phyloP scores from a whole-genome alignment of 257 asterid species.

The Plectranthus barbatus region DNA sequence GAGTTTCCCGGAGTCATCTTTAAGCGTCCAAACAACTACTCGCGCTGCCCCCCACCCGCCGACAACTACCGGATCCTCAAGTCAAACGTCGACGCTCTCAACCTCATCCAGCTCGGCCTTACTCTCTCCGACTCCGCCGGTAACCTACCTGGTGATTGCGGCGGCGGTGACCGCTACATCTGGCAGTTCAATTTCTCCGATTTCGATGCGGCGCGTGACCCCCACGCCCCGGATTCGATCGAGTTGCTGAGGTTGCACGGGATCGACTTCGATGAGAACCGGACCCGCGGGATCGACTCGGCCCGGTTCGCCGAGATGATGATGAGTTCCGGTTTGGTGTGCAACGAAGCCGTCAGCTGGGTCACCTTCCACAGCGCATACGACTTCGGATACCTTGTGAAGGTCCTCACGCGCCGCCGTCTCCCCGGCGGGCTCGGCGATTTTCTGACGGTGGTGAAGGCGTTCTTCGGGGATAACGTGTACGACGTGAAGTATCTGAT shows the following conservation, averaged over 20 bases:
- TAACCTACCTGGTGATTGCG: constrained; percentile 35
- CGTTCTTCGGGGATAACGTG: constrained; percentile 30
- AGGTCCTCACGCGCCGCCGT: constrained; percentile 35
- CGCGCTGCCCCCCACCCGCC: constrained; percentile 17
- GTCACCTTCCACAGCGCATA: no score
- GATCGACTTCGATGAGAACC: constrained; percentile 36
- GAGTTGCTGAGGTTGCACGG: constrained; percentile 31
- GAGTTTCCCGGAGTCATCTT: constrained; percentile 61
- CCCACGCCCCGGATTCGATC: constrained; percentile 40
- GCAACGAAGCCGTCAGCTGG: no score
- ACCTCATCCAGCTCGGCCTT: constrained; percentile 62
- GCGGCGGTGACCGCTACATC: constrained; percentile 26
- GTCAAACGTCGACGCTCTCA: constrained; percentile 60
- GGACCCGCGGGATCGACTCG: constrained; percentile 27
- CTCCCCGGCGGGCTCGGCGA: constrained; percentile 22
- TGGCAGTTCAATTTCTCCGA: no score
- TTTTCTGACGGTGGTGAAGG: constrained; percentile 20
- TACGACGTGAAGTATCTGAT: constrained; percentile 41
- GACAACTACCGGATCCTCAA: constrained; percentile 42
- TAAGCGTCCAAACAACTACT: constrained; percentile 15
- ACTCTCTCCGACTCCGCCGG: constrained; percentile 54
- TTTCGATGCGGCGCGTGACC: constrained; percentile 54
- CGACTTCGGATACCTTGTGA: constrained; percentile 45
- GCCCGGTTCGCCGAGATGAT: constrained; percentile 33
- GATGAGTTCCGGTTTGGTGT: constrained; percentile 42